phyloP scores from a whole-genome alignment of 2,329 filamentous ascomycete genomes.

The Bipolaris sorokiniana region DNA sequence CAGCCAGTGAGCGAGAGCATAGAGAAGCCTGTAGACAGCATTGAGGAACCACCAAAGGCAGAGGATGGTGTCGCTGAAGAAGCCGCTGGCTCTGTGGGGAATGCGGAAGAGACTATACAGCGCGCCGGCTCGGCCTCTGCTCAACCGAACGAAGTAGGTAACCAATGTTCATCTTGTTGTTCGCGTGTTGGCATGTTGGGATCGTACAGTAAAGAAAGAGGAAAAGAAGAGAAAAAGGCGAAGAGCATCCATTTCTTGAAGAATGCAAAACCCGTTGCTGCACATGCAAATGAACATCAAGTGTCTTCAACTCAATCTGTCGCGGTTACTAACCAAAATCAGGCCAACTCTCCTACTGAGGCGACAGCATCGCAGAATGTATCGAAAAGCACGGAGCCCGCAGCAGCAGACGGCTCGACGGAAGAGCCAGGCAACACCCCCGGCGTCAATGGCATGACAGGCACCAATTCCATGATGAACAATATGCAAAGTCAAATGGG shows the following conservation, averaged over 20 bases:
- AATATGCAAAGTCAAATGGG: constrained; percentile 43
- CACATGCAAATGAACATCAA: constrained; percentile 29
- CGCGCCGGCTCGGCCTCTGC: constrained; percentile 27
- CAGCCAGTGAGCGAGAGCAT: constrained; percentile 26
- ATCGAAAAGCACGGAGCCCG: constrained; percentile 25
- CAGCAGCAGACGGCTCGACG: constrained; percentile 24
- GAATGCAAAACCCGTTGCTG: constrained; percentile 30
- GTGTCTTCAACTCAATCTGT: constrained; percentile 10
- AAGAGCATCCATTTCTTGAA: constrained; percentile 13
- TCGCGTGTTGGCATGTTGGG: constrained; percentile 7
- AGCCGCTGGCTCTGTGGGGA: constrained; percentile 16
- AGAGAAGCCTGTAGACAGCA: constrained; percentile 39
- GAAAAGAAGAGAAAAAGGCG: constrained; percentile 7
- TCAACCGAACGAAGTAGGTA: constrained; percentile 37
- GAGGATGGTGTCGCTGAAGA: constrained; percentile 18
- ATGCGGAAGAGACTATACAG: constrained; percentile 18
- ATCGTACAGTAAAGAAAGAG: constrained; percentile 11
- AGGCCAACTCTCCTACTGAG: constrained; percentile 24
- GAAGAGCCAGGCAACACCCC: constrained; percentile 27
- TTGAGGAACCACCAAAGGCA: constrained; percentile 31
- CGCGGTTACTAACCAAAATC: constrained; percentile 22
- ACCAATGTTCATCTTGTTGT: constrained; percentile 6
- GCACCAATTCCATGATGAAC: constrained; percentile 35
- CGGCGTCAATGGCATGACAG: constrained; percentile 24
- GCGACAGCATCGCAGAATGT: constrained; percentile 22